phyloP scores from a whole-genome alignment of 2,329 filamentous ascomycete genomes.

The Colletotrichum orchidophilum region DNA sequence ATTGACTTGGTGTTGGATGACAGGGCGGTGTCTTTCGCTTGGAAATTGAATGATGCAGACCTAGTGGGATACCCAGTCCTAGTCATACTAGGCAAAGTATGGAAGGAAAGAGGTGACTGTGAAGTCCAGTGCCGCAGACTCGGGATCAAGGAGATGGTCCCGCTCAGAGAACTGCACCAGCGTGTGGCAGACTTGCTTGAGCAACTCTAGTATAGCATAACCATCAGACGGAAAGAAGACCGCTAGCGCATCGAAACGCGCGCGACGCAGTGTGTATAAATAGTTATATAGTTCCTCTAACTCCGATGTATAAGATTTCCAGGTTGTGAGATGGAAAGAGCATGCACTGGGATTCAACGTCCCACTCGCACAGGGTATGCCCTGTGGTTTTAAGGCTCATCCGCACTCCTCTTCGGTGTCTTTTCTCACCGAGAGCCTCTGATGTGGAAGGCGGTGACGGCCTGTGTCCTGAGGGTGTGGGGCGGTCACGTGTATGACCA shows the following conservation, averaged over 20 bases:
- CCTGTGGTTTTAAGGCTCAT: no score
- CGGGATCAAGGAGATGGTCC: constrained; percentile 67
- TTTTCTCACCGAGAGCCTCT: not conserved
- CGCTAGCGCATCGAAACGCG: not conserved
- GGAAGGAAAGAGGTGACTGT: constrained; percentile 65
- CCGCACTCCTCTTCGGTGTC: no score
- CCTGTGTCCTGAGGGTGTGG: not conserved
- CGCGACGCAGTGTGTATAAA: not conserved
- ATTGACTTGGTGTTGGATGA: constrained; percentile 82
- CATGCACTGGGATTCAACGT: not conserved
- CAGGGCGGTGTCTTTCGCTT: constrained; percentile 72
- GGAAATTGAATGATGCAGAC: constrained; percentile 93
- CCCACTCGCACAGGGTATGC: no score
- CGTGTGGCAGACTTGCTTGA: constrained; percentile 58
- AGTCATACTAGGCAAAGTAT: constrained; percentile 79
- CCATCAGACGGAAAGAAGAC: no score
- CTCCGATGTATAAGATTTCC: no score
- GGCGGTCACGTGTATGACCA: not conserved
- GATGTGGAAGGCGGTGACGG: not conserved
- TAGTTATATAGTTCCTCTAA: not conserved
- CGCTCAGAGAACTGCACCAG: constrained; percentile 55
- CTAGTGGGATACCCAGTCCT: constrained; percentile 87
- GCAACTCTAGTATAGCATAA: constrained; percentile 55
- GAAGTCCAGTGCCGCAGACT: constrained; percentile 84
- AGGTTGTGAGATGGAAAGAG: not conserved